Percentiles rank a stretch among this genome's conserved stretches.
phyloP scores from a whole-genome alignment of 805 yeast genomes.

The Teunomyces atbi region DNA sequence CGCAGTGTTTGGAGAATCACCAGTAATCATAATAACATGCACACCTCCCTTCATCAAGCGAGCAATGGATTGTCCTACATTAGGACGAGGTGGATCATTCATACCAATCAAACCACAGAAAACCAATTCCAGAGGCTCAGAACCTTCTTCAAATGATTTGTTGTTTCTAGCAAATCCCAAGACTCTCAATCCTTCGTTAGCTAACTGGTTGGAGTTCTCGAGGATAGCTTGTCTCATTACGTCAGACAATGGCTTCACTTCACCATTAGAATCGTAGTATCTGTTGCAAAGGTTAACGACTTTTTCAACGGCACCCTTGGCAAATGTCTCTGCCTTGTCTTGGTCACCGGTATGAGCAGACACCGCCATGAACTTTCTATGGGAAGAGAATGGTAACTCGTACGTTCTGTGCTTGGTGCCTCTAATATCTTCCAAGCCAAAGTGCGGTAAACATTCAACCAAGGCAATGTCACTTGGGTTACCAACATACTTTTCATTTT shows the following conservation, averaged over 20 bases:
- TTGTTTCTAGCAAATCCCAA: conserved; percentile 68
- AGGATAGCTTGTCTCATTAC: conserved; percentile 47
- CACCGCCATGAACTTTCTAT: conserved; percentile 89
- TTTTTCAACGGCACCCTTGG: conserved; percentile 89
- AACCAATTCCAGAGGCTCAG: conserved; percentile 56
- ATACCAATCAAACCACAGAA: conserved; percentile 90
- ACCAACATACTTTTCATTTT: conserved; percentile 72
- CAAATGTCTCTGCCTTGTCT: conserved; percentile 56
- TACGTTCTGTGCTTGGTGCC: conserved; percentile 53
- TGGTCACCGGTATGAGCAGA: conserved; percentile 59
- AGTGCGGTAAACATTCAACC: conserved; percentile 66
- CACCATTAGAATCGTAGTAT: conserved; percentile 60
- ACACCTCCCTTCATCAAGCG: conserved; percentile 88
- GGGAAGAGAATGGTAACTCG: conserved; percentile 84
- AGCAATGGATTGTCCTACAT: conserved; percentile 73
- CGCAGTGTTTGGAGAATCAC: conserved; percentile 89
- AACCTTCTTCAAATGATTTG: conserved; percentile 32
- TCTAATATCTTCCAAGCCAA: conserved; percentile 73
- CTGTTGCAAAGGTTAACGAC: conserved; percentile 60
- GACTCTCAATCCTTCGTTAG: conserved; percentile 82
- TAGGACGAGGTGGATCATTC: conserved; percentile 97
- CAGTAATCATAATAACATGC: conserved; percentile 97
- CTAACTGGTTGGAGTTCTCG: conserved; percentile 61
- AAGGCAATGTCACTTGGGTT: conserved; percentile 95
- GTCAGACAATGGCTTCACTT: conserved; percentile 54